Conservation (phyloP, 2,329 filamentous ascomycete genomes). For the Neurospora sp. region DNA sequence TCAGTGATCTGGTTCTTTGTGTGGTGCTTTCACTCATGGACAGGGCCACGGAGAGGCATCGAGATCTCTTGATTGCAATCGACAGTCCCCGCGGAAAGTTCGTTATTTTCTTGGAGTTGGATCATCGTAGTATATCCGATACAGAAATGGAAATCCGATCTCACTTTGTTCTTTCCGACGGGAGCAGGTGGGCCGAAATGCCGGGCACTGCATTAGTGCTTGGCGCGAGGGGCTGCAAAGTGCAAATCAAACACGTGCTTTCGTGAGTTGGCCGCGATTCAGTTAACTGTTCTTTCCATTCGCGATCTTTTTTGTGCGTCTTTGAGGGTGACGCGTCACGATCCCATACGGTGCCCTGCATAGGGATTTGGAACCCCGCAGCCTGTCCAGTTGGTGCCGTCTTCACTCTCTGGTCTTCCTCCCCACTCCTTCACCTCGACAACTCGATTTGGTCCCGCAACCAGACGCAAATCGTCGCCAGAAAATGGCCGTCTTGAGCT, state of each 20-base stretch:
- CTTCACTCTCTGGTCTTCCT: no score
- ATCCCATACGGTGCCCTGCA: no score
- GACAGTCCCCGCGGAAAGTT: neutral
- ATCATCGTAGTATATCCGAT: no score
- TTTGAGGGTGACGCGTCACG: no score
- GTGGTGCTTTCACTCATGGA: neutral
- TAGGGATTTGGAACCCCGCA: no score
- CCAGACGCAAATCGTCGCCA: no score
- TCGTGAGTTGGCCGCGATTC: neutral
- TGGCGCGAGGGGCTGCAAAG: neutral
- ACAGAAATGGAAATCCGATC: neutral
- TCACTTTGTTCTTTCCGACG: neutral
- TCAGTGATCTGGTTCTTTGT: neutral
- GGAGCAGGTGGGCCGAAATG: neutral
- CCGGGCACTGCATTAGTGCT: neutral
- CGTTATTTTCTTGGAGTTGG: no score
- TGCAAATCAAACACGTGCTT: neutral
- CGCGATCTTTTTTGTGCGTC: neutral
- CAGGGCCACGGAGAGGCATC: neutral
- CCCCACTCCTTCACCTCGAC: no score
- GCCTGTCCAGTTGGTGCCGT: no score
- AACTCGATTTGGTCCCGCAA: no score
- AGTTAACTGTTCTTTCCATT: neutral
- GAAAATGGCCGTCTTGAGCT: no score
- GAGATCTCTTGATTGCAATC: neutral